A percentile compares a stretch with the other conserved stretches of the same genome.
Evolutionary conservation across 1,139 yeast species (phyloP).

Genomic region (Blastobotrys elegans): DNA sequence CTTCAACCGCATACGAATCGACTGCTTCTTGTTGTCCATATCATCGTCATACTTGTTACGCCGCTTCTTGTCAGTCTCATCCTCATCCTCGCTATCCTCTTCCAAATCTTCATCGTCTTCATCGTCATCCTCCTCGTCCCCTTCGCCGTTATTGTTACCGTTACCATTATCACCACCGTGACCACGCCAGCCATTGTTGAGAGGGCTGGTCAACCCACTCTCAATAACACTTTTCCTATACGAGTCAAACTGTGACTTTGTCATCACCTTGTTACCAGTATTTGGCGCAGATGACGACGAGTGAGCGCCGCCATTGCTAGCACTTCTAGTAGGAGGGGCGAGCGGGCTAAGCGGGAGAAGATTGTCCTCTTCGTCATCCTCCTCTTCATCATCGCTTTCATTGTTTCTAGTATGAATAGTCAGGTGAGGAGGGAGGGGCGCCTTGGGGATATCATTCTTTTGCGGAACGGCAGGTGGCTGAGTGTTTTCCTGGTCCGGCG

Average conservation of each 20-base stretch:
- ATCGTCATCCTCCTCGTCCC: constrained; percentile 17
- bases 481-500: constrained; percentile 4
- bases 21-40: constrained; percentile 25
- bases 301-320: constrained; percentile 7
- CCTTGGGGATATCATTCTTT: background rate
- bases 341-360: constrained; percentile 21
- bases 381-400: constrained; percentile 8
- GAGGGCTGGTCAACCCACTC: constrained; percentile 13
- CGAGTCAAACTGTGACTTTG: constrained; percentile 33
- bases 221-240: constrained; percentile 30
- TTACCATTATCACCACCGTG: constrained; percentile 9
- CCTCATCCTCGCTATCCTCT: constrained; percentile 20
- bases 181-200: constrained; percentile 1
- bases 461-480: background rate
- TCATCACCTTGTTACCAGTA: constrained; percentile 27
- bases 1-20: constrained; percentile 32
- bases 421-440: constrained; percentile 10
- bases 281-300: background rate
- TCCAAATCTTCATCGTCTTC: constrained; percentile 18
- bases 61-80: constrained; percentile 16
- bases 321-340: constrained; percentile 14
- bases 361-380: constrained; percentile 24
- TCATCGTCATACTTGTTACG: constrained; percentile 25
- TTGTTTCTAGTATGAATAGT: background rate
- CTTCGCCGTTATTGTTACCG: constrained; percentile 8